These are phyloP conservation scores for Saitozyma sp. DNA, from an alignment of 768 basidiomycete species.

Conservation along the genomic window DNA sequence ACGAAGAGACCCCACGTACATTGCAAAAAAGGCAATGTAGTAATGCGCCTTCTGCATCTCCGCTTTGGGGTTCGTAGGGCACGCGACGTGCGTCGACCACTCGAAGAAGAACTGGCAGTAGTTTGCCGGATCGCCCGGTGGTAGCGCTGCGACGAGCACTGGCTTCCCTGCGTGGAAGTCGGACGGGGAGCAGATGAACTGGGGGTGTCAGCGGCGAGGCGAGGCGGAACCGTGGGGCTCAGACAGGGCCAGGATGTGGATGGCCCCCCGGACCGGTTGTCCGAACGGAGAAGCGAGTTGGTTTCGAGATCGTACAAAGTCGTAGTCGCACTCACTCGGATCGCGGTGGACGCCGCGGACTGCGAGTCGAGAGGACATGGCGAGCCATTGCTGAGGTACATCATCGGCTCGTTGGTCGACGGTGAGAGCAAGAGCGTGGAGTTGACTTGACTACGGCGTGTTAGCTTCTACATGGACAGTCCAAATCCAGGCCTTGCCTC, in stretches of 20 bases:
- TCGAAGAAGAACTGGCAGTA: slow-evolving; percentile 80
- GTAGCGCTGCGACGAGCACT: slow-evolving; percentile 66
- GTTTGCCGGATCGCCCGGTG: slow-evolving; percentile 59
- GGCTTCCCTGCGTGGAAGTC: slow-evolving; percentile 62
- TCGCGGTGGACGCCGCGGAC: slow-evolving; percentile 64
- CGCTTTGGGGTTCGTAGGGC: slow-evolving; percentile 62
- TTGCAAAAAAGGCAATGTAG: slow-evolving; percentile 61
- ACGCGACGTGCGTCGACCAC: slow-evolving; percentile 83
- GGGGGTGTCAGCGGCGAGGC: slow-evolving; percentile 16
- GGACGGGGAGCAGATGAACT: slow-evolving; percentile 73
- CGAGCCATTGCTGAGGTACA: slow-evolving; percentile 67
- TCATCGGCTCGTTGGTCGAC: slow-evolving; percentile 58
- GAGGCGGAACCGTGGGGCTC: background rate
- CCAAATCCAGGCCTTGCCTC: too few relatives aligned
- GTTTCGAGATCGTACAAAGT: too few relatives aligned
- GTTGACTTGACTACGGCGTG: slow-evolving; percentile 59
- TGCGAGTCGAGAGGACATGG: slow-evolving; percentile 60
- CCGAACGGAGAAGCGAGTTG: too few relatives aligned
- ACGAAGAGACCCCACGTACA: slow-evolving; percentile 57
- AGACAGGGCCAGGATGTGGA: background rate
- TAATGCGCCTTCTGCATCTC: slow-evolving; percentile 58
- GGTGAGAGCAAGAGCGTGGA: slow-evolving; percentile 62
- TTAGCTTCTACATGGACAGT: too few relatives aligned
- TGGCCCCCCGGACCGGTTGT: too few relatives aligned
- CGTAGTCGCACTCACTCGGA: slow-evolving; percentile 49